A percentile compares a stretch with the other conserved stretches of the same genome.
Conservation (phyloP, 2,329 filamentous ascomycete genomes). For the Lecanicillium sp. region DNA sequence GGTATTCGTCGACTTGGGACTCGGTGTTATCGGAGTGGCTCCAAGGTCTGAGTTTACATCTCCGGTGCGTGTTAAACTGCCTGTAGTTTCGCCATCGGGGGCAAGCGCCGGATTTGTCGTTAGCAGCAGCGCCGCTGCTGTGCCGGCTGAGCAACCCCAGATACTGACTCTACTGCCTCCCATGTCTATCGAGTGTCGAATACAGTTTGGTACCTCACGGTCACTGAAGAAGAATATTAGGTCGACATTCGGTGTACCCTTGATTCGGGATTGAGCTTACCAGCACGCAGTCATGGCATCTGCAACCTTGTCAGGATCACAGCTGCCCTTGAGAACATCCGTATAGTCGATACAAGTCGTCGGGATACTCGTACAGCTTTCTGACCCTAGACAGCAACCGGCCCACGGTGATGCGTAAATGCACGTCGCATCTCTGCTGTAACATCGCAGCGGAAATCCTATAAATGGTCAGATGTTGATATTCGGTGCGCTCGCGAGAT, state of each 20-base stretch:
- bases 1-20: too few relatives aligned
- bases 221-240: neutral
- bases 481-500: neutral
- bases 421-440: conserved; percentile 1
- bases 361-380: conserved; percentile 1
- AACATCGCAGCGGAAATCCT: conserved; percentile 1
- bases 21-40: too few relatives aligned
- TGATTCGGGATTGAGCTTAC: neutral
- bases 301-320: neutral
- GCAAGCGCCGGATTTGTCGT: too few relatives aligned
- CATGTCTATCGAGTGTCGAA: conserved; percentile 1
- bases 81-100: too few relatives aligned
- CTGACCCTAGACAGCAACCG: neutral
- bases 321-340: conserved; percentile 3
- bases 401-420: conserved; percentile 1
- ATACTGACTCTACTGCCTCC: too few relatives aligned
- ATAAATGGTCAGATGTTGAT: neutral
- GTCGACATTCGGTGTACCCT: too few relatives aligned
- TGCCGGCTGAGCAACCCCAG: too few relatives aligned
- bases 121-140: too few relatives aligned
- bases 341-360: conserved; percentile 1
- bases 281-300: conserved; percentile 5
- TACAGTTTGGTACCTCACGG: conserved; percentile 1
- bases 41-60: too few relatives aligned
- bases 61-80: too few relatives aligned